Evolutionary conservation across 257 asterid species (phyloP).

Genomic region (Petunia axillaris): DNA sequence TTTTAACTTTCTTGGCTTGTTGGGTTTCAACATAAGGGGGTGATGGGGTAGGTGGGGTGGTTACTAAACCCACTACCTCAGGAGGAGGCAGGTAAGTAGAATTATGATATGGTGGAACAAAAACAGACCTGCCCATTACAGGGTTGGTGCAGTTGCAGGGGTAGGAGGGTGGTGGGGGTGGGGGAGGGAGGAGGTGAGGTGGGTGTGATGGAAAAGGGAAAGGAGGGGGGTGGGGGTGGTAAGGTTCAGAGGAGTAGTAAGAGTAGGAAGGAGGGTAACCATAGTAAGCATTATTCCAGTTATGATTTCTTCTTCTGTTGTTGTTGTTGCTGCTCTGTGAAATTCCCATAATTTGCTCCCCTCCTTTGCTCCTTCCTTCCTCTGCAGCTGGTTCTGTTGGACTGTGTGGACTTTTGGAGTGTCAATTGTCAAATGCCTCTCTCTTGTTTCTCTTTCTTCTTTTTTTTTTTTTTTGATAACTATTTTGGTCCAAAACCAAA

Average conservation of each 20-base stretch:
- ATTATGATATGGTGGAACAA: constrained; percentile 30
- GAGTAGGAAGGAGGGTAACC: constrained; percentile 32
- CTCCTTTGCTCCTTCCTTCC: not conserved
- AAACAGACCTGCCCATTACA: constrained; percentile 53
- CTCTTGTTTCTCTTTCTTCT: not conserved
- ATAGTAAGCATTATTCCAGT: constrained; percentile 26
- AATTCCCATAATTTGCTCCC: constrained; percentile 20
- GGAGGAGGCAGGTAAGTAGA: constrained; percentile 35
- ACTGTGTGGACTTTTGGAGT: constrained; percentile 1
- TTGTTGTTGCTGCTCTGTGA: constrained; percentile 23
- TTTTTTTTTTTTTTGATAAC: too few relatives aligned
- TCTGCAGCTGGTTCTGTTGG: not conserved
- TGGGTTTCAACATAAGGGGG: constrained; percentile 42
- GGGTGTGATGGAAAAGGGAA: constrained; percentile 39
- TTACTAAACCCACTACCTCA: constrained; percentile 38
- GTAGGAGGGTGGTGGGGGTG: constrained; percentile 44
- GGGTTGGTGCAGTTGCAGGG: constrained; percentile 47
- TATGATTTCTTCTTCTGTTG: constrained; percentile 28
- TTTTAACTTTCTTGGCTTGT: constrained; percentile 57
- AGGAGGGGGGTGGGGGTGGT: constrained; percentile 44
- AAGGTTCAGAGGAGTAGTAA: constrained; percentile 38
- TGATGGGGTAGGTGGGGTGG: constrained; percentile 34
- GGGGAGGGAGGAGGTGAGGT: constrained; percentile 39
- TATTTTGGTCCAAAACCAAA: too few relatives aligned
- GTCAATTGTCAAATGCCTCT: not conserved